phyloP scores from a whole-genome alignment of 2,329 filamentous ascomycete genomes.

The Thielaviopsis musarum region DNA sequence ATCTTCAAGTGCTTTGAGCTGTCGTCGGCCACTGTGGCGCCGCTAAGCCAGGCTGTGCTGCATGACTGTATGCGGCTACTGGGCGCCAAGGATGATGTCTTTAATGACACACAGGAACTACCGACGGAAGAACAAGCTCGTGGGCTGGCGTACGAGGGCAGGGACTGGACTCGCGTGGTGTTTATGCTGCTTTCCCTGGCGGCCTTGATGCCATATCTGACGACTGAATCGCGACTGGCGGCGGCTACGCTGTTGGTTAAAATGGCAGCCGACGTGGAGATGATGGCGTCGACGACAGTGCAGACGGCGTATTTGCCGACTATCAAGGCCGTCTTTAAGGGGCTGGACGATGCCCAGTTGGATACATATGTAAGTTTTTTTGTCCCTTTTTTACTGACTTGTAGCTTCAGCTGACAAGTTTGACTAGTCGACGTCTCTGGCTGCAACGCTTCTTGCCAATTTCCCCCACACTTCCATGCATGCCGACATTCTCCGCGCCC shows the following conservation, averaged over 20 bases:
- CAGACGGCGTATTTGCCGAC: slow-evolving; percentile 25
- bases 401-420: neutral
- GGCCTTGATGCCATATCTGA: neutral
- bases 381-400: too few species aligned
- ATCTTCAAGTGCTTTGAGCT: slow-evolving; percentile 3
- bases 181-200: slow-evolving; percentile 1
- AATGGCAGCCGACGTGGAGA: slow-evolving; percentile 3
- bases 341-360: slow-evolving; percentile 24
- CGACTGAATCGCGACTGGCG: neutral
- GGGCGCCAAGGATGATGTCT: slow-evolving; percentile 6
- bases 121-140: neutral
- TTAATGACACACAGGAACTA: neutral
- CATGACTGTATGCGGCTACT: slow-evolving; percentile 6
- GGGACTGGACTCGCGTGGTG: neutral
- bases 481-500: slow-evolving; percentile 37
- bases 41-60: neutral
- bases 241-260: slow-evolving; percentile 4
- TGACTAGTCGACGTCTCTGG: neutral
- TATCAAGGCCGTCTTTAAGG: slow-evolving; percentile 26
- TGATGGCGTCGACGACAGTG: slow-evolving; percentile 15
- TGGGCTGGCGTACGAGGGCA: neutral
- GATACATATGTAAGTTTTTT: slow-evolving; percentile 25
- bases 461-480: slow-evolving; percentile 35
- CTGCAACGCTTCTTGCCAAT: slow-evolving; percentile 22
- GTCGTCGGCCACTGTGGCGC: neutral